A percentile compares a stretch with the other conserved stretches of the same genome.
Evolutionary conservation across 805 yeast genomes (phyloP).

Genomic region (Wilhelminamyces savonicus): DNA sequence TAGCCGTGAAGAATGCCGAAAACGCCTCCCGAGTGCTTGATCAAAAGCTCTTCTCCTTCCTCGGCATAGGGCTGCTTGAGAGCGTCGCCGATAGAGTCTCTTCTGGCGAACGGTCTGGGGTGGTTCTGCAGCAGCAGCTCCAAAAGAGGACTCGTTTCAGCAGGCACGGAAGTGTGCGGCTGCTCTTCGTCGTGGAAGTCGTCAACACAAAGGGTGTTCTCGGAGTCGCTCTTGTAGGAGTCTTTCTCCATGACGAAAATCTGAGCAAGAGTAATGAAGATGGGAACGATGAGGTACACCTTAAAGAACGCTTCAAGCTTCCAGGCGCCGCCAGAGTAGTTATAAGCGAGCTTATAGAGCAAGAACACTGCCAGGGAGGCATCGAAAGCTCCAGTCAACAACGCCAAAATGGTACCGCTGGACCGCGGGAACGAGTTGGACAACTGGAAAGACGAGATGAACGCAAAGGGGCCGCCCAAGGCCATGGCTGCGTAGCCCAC

Average conservation of each 20-base stretch:
- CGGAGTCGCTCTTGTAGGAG: constrained; percentile 39
- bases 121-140: constrained; percentile 4
- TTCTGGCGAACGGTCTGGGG: constrained; percentile 18
- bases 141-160: constrained; percentile 22
- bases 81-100: constrained; percentile 54
- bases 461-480: constrained; percentile 53
- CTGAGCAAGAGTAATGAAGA: constrained; percentile 42
- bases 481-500: constrained; percentile 49
- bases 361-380: constrained; percentile 52
- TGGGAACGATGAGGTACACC: constrained; percentile 43
- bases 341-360: constrained; percentile 38
- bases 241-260: constrained; percentile 43
- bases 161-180: not conserved
- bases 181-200: constrained; percentile 10
- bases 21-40: constrained; percentile 36
- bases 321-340: constrained; percentile 24
- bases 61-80: constrained; percentile 47
- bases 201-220: constrained; percentile 17
- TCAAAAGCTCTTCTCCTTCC: constrained; percentile 38
- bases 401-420: constrained; percentile 47
- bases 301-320: constrained; percentile 39
- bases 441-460: constrained; percentile 50
- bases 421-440: constrained; percentile 51
- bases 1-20: constrained; percentile 52
- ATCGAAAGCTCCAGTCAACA: constrained; percentile 54